Percentiles rank a stretch among this genome's conserved stretches.
phyloP scores from a whole-genome alignment of 176 grass and related monocot species.

The Musa troglodytarum region DNA sequence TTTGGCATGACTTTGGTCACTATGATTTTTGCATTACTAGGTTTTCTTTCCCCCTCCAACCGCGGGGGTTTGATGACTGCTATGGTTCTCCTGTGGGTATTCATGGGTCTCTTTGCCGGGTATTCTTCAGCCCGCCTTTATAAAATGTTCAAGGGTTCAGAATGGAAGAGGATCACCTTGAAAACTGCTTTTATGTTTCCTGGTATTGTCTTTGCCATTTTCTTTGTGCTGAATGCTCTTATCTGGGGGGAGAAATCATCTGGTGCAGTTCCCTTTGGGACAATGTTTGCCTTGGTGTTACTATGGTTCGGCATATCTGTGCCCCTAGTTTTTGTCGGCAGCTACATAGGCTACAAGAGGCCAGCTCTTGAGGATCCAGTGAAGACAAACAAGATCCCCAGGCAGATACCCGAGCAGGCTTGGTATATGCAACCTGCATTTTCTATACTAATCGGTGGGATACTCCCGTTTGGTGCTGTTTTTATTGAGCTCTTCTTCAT shows the following conservation, averaged over 20 bases:
- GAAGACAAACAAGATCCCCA: constrained; percentile 69
- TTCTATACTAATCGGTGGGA: constrained; percentile 55
- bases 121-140: constrained; percentile 72
- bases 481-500: constrained; percentile 89
- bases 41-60: constrained; percentile 75
- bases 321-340: constrained; percentile 66
- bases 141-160: constrained; percentile 76
- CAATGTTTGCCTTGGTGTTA: constrained; percentile 65
- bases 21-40: constrained; percentile 70
- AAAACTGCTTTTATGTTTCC: constrained; percentile 85
- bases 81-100: constrained; percentile 79
- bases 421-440: constrained; percentile 72
- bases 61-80: constrained; percentile 62
- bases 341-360: constrained; percentile 70
- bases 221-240: constrained; percentile 69
- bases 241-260: constrained; percentile 86
- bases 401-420: constrained; percentile 70
- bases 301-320: constrained; percentile 79
- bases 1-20: constrained; percentile 70
- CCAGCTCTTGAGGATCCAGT: constrained; percentile 63
- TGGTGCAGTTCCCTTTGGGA: constrained; percentile 69
- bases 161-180: constrained; percentile 75
- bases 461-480: constrained; percentile 62
- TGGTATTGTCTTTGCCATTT: constrained; percentile 55
- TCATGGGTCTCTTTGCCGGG: constrained; percentile 65